These are phyloP conservation scores for Aureobasidium uvarum DNA, from an alignment of 2,329 filamentous ascomycete genomes.

Conservation along the genomic window DNA sequence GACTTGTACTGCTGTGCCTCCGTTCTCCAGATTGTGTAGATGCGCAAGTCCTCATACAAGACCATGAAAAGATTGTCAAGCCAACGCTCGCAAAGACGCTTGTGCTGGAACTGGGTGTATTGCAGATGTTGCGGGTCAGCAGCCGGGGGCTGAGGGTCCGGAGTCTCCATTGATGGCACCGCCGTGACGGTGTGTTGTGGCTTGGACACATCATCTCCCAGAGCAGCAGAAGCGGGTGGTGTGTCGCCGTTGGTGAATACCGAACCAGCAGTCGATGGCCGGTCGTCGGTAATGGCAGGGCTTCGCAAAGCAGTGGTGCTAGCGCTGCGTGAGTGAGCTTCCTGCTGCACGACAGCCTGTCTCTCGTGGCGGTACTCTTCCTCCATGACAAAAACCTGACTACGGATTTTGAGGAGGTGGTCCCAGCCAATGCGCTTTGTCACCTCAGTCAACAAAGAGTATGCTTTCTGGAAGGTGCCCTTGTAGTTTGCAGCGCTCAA, in stretches of 20 bases:
- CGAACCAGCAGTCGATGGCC: conserved; percentile 39
- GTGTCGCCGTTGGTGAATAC: conserved; percentile 37
- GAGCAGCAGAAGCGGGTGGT: conserved; percentile 34
- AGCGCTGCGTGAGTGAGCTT: conserved; percentile 61
- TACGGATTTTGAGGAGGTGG: conserved; percentile 87
- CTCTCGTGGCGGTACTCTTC: conserved; percentile 95
- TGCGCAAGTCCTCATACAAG: conserved; percentile 92
- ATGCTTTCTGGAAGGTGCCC: conserved; percentile 93
- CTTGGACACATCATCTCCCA: conserved; percentile 40
- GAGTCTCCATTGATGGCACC: conserved; percentile 36
- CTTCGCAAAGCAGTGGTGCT: conserved; percentile 76
- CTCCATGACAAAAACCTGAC: conserved; percentile 99
- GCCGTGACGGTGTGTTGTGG: conserved; percentile 38
- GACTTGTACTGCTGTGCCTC: conserved; percentile 95
- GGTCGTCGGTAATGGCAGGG: conserved; percentile 45
- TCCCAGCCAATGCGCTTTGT: conserved; percentile 98
- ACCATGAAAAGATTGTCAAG: conserved; percentile 99
- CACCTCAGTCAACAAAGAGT: conserved; percentile 90
- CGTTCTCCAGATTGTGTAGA: conserved; percentile 99
- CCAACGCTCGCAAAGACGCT: conserved; percentile 95
- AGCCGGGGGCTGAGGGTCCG: conserved; percentile 33
- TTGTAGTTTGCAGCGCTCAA: conserved; percentile 87
- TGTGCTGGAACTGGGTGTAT: conserved; percentile 92
- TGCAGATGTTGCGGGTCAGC: conserved; percentile 64
- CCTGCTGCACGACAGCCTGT: conserved; percentile 44